phyloP scores from a whole-genome alignment of 208 protist species.

The Acanthamoeba lenticulata region DNA sequence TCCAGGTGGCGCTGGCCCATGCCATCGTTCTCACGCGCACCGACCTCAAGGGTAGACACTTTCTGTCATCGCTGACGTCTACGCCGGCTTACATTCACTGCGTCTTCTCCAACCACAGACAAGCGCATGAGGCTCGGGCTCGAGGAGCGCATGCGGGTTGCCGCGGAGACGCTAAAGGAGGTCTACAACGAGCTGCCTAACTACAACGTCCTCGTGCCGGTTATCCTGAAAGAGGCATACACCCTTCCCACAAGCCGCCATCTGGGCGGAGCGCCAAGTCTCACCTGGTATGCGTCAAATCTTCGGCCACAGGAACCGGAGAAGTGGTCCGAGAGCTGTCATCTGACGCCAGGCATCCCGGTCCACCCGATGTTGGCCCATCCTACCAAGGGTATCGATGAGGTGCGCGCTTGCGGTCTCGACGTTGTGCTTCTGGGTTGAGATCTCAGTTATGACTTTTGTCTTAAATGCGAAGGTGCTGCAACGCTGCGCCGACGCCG shows the following conservation, averaged over 20 bases:
- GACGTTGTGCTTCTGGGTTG: neutral
- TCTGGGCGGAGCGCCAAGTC: neutral
- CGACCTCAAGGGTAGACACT: neutral
- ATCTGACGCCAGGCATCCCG: constrained; percentile 90
- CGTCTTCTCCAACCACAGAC: neutral
- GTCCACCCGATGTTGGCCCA: constrained; percentile 99
- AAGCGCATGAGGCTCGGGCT: neutral
- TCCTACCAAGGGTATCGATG: constrained; percentile 95
- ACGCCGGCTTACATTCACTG: neutral
- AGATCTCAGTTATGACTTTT: too few species aligned
- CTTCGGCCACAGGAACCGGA: neutral
- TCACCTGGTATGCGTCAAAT: neutral
- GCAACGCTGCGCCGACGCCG: constrained; percentile 81
- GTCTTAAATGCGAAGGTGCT: too few species aligned
- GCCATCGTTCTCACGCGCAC: constrained; percentile 35
- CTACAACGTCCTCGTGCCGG: constrained; percentile 84
- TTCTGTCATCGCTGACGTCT: neutral
- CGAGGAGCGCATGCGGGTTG: neutral
- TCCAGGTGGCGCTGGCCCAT: constrained; percentile 92
- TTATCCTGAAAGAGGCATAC: constrained; percentile 66
- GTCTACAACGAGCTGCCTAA: constrained; percentile 85
- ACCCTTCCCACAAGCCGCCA: neutral
- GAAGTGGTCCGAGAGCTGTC: constrained; percentile 63
- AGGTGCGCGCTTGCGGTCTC: constrained; percentile 90
- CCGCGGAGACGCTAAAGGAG: constrained; percentile 20